Percentiles rank a stretch among this genome's conserved stretches.
phyloP scores from a whole-genome alignment of 1,139 yeast species.

The Protomyces lactucae-debilis region DNA sequence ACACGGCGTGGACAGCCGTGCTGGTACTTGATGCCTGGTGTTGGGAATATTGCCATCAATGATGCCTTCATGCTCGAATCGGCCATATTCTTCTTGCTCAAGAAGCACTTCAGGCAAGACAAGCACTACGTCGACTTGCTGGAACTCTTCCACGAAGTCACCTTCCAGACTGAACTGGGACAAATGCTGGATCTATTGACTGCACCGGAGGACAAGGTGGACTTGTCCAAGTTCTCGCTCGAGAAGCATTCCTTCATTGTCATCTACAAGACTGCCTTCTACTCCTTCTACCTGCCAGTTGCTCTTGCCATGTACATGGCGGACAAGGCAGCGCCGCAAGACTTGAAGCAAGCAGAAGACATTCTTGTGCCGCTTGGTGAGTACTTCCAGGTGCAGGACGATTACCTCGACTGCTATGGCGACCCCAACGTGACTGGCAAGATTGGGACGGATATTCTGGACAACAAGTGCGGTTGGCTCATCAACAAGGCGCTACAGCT shows the following conservation, averaged over 20 bases:
- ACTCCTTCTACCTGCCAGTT: slow-evolving; percentile 95
- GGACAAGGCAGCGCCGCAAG: slow-evolving; percentile 64
- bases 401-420: slow-evolving; percentile 93
- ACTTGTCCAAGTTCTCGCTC: slow-evolving; percentile 77
- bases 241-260: slow-evolving; percentile 92
- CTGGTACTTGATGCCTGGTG: slow-evolving; percentile 61
- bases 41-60: slow-evolving; percentile 75
- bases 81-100: slow-evolving; percentile 81
- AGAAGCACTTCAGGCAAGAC: slow-evolving; percentile 79
- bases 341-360: slow-evolving; percentile 81
- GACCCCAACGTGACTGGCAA: slow-evolving; percentile 97
- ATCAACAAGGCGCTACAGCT: slow-evolving; percentile 84
- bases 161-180: slow-evolving; percentile 96
- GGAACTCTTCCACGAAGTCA: slow-evolving; percentile 68
- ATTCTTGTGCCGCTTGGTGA: slow-evolving; percentile 93
- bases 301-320: slow-evolving; percentile 94
- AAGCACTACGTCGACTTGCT: slow-evolving; percentile 80
- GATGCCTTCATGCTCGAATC: slow-evolving; percentile 97
- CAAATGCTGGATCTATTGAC: slow-evolving; percentile 92
- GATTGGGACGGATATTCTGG: slow-evolving; percentile 97
- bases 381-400: slow-evolving; percentile 98
- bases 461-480: slow-evolving; percentile 98
- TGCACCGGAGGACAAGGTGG: slow-evolving; percentile 93
- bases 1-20: slow-evolving; percentile 99
- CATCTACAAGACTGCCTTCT: slow-evolving; percentile 93